Evolutionary conservation across 2,329 filamentous ascomycete genomes (phyloP), one percentile per base, ranked within the genome.

Genomic region (Ilyonectria mors-panacis): DNA sequence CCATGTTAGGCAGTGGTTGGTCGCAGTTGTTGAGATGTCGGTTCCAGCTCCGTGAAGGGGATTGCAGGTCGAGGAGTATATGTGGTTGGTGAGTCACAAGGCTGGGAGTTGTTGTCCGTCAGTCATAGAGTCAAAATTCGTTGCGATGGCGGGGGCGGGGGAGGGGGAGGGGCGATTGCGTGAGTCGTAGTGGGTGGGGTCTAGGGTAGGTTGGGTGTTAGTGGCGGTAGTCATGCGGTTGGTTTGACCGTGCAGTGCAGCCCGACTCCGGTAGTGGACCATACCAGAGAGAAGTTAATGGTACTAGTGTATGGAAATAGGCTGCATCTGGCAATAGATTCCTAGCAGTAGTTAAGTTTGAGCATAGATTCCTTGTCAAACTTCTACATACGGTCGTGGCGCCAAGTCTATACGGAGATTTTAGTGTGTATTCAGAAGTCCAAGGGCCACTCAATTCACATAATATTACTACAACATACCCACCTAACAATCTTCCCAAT

Each of bases 141-240:
- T 26, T 65, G 62, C 45, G 58, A 74, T 74, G 73, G 71, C 67
- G 73, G 70, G 69, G 72, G 73, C 63, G 72, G 72, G 71, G 70
- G 68, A 59, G 69, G 71, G 66, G 72, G 37, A 54, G 37, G 39
- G 33, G 63, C 51, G 39, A 53, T 39, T 66, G 21, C 53, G 63
- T 39, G 48, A 47, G 26, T 26, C 26, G 26, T 26, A 26, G 26
- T 26, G 26, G 26, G 26, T 26, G 23, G 47, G 33, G 48, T 72
- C 21, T 68, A 73, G 69, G 71, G 69, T 71, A 71, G 17, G 15
- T 54, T 17, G 42, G 45, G 4, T 15, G 6, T 6, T 23, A 51
- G 47, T 33, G 17, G 17, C 47, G 48, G 26, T 13, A 33, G 28
- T 51, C 48, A 50, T 48, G 13, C 10, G 13, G 15, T 17, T 2